Conservation (phyloP, 192 early-diverging fungal genomes). For the Haplosporangium gracile region DNA sequence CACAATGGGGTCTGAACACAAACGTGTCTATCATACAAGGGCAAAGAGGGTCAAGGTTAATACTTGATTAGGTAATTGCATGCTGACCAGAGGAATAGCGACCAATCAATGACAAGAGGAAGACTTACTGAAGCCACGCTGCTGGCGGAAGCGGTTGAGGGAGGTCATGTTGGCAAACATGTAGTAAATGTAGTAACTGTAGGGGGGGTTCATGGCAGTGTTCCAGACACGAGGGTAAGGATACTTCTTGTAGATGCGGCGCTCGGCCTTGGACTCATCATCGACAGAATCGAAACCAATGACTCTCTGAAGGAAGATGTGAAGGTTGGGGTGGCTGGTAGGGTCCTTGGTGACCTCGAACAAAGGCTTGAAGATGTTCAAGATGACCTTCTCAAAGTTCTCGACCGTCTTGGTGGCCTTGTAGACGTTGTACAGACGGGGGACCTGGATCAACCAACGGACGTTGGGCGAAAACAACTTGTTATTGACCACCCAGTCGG, state of each 20-base stretch:
- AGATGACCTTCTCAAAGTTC: constrained; percentile 86
- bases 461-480: constrained; percentile 93
- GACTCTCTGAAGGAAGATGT: constrained; percentile 95
- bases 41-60: not conserved
- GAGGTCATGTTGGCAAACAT: constrained; percentile 91
- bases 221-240: constrained; percentile 78
- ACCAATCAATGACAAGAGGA: not conserved
- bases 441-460: constrained; percentile 96
- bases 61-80: not conserved
- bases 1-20: constrained; percentile 94
- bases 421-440: constrained; percentile 94
- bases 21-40: constrained; percentile 77
- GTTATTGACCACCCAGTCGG: constrained; percentile 93
- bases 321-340: constrained; percentile 86
- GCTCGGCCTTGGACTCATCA: constrained; percentile 94
- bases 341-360: constrained; percentile 95
- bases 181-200: constrained; percentile 96
- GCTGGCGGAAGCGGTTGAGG: constrained; percentile 87
- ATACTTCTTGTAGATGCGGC: constrained; percentile 90
- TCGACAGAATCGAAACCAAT: constrained; percentile 97
- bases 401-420: constrained; percentile 74
- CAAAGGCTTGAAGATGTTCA: constrained; percentile 90
- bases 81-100: not conserved
- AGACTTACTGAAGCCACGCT: constrained; percentile 82
- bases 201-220: constrained; percentile 87